These are phyloP conservation scores for Conringia planisiliqua DNA, from an alignment of 345 rosid species.

Conservation along the genomic window DNA sequence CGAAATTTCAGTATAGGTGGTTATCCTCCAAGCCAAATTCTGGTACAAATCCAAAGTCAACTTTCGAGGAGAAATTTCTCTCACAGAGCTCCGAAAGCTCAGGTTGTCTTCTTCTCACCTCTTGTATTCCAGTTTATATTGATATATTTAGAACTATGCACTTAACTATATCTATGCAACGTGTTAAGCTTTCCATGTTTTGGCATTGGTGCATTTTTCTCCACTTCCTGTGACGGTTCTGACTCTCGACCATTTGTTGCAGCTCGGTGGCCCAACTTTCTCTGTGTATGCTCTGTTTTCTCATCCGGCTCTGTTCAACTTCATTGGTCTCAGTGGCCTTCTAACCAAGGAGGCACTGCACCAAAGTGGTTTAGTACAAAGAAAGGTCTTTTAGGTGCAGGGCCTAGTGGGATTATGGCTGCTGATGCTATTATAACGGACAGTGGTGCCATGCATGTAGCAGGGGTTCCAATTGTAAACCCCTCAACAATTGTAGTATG, in stretches of 20 bases:
- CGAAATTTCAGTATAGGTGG: constrained; percentile 92
- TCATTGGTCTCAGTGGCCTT: constrained; percentile 98
- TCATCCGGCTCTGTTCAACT: constrained; percentile 97
- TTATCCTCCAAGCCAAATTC: constrained; percentile 83
- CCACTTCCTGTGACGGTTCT: background rate
- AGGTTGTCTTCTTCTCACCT: constrained; percentile 49
- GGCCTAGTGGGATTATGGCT: constrained; percentile 99
- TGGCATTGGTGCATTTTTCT: background rate
- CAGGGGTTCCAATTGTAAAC: constrained; percentile 98
- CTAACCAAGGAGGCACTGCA: constrained; percentile 59
- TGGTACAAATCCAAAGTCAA: constrained; percentile 57
- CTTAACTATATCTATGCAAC: background rate
- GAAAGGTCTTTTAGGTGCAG: constrained; percentile 98
- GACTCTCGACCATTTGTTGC: constrained; percentile 36
- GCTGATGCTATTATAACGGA: constrained; percentile 98
- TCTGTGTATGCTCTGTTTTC: constrained; percentile 95
- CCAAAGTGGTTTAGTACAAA: constrained; percentile 94
- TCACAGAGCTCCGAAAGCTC: constrained; percentile 91
- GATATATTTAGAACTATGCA: background rate
- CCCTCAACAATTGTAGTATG: constrained; percentile 99
- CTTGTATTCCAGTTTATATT: background rate
- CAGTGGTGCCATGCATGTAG: constrained; percentile 97
- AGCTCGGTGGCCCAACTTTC: constrained; percentile 99
- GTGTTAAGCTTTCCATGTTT: background rate
- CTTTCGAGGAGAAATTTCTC: constrained; percentile 94